Evolutionary conservation across 208 protist species (phyloP), one percentile per base, ranked within the genome.

Genomic region (Trypanosoma theileri): DNA sequence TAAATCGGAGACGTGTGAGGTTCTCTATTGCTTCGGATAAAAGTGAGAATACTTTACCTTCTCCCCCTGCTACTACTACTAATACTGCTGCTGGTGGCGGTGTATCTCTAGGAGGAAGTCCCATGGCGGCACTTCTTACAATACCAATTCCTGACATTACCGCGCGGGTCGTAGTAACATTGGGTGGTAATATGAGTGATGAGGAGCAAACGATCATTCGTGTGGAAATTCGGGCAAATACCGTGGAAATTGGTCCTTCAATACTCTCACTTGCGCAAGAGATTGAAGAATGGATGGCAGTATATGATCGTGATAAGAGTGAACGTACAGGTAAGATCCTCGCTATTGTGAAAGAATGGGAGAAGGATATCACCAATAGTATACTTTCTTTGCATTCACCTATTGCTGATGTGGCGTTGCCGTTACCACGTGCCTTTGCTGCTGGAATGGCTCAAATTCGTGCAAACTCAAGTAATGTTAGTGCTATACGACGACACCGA

Each of bases 191-290:
- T 3, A 28, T 48, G 1, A 57, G 48, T 0, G 74, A 74, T 11
- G 66, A 84, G 0, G 82, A 93, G 41, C 41, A 77, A 35, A 61
- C 65, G 0, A 70, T 86, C 13, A 73, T 89, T 14, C 80, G 81
- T 1, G 64, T 81, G 22, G 91, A 94, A 73, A 74, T 96, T 28
- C 70, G 79, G 14, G 82, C 79, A 0, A 82, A 78, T 14, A 72
- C 77, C n/a, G 86, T 96, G 22, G 83, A 86, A 61, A 57, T 96
- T 59, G 81, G 73, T 17, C 91, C 91, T 0, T 84, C 85, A 42
- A 81, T 93, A 56, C 73, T 79, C n/a, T 71, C 66, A 13, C 57
- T 96, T 14, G 81, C 84, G 16, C 76, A 80, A 21, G 91, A 94
- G 53, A 86, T 92, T 65, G 81, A 92, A 66, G 70, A 82, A 45